These are phyloP conservation scores for Gracilariopsis chorda DNA, from an alignment of 23 red algal species.

Conservation along the genomic window DNA sequence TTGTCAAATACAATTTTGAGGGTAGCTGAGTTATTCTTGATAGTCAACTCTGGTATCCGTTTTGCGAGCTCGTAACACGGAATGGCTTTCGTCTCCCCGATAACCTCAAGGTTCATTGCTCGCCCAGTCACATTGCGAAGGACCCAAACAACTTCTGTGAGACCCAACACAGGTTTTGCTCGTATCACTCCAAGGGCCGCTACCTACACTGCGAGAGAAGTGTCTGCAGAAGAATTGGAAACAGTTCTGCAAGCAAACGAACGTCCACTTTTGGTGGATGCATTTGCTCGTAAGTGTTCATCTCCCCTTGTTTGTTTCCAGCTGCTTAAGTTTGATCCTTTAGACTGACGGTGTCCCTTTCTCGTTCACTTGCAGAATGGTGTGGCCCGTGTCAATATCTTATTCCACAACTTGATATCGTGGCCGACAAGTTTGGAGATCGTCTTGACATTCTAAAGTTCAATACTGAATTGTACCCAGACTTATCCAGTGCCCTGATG, in stretches of 20 bases:
- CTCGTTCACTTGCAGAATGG: conserved; percentile 11
- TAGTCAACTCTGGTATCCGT: no score
- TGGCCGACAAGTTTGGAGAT: conserved; percentile 62
- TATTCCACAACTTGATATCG: conserved; percentile 63
- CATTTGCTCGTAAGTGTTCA: conserved; percentile 41
- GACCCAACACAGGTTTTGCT: background rate
- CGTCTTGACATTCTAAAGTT: conserved; percentile 72
- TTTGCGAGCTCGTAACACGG: background rate
- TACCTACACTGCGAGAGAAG: conserved; percentile 20
- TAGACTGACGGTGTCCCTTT: no score
- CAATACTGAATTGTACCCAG: conserved; percentile 64
- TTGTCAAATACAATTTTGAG: no score
- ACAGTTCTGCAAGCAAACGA: conserved; percentile 31
- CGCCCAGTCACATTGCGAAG: background rate
- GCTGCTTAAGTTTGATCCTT: no score
- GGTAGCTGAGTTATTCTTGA: no score
- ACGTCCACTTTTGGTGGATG: conserved; percentile 42
- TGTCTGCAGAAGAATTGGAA: conserved; percentile 47
- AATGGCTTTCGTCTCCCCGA: background rate
- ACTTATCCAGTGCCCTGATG: conserved; percentile 42
- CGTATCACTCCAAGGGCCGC: background rate
- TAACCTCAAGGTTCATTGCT: background rate
- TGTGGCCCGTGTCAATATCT: conserved; percentile 84
- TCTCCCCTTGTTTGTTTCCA: no score
- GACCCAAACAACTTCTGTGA: no score